Evolutionary conservation across 768 basidiomycete species (phyloP).

Genomic region (Kwoniella pini): DNA sequence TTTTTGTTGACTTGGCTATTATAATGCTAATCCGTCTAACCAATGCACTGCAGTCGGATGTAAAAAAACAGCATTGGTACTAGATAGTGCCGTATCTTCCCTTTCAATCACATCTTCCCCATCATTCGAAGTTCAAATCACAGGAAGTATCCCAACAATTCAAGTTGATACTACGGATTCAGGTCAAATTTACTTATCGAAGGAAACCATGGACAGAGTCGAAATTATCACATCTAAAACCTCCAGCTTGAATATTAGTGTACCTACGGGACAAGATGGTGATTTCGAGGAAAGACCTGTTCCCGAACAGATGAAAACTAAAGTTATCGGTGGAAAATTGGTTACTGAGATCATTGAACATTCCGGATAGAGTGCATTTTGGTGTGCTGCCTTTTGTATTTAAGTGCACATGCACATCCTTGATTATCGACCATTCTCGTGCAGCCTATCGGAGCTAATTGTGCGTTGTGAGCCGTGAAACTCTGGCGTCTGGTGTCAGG

Average conservation of each 20-base stretch:
- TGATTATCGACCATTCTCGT: too few relatives aligned
- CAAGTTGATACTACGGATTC: conserved; percentile 93
- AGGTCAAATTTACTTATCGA: conserved; percentile 90
- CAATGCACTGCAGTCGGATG: conserved; percentile 76
- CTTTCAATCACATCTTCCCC: conserved; percentile 87
- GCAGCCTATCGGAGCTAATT: too few relatives aligned
- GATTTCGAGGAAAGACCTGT: conserved; percentile 84
- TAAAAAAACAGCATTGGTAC: conserved; percentile 78
- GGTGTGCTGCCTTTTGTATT: too few relatives aligned
- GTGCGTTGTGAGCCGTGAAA: too few relatives aligned
- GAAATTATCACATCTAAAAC: conserved; percentile 95
- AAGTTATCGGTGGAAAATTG: conserved; percentile 76
- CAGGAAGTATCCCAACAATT: conserved; percentile 84
- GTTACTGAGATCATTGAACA: conserved; percentile 90
- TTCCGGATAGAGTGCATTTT: conserved; percentile 54
- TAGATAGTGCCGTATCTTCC: conserved; percentile 90
- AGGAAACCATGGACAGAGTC: conserved; percentile 66
- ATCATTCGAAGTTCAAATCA: conserved; percentile 89
- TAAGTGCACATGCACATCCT: too few relatives aligned
- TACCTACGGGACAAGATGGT: conserved; percentile 90
- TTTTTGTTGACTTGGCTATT: too few relatives aligned
- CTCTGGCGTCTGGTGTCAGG: too few relatives aligned
- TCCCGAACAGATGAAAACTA: conserved; percentile 93
- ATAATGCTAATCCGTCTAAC: too few relatives aligned
- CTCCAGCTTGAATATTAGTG: conserved; percentile 83